Evolutionary conservation across 352 stramenopile species (phyloP).

Genomic region (Globisporangium canariense): DNA sequence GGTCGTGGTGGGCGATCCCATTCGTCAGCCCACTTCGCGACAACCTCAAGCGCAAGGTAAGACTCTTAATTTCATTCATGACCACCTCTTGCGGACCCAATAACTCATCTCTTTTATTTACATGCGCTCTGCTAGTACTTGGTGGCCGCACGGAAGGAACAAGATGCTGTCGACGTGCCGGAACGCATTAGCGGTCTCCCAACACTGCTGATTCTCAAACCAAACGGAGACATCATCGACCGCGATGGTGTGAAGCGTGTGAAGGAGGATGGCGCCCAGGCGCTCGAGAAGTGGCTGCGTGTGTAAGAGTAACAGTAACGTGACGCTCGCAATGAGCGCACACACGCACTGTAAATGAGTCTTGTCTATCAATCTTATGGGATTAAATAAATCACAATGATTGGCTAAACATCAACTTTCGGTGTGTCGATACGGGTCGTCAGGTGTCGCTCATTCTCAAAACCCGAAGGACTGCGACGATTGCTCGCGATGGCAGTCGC

Average conservation of each 20-base stretch:
- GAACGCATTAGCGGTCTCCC: conserved; percentile 65
- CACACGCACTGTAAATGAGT: no score
- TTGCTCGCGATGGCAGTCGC: not conserved
- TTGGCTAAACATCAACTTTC: not conserved
- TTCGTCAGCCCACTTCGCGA: conserved; percentile 59
- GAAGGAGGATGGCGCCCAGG: conserved; percentile 37
- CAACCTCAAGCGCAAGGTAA: conserved; percentile 62
- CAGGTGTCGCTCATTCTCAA: not conserved
- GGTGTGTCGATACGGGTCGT: not conserved
- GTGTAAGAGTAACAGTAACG: not conserved
- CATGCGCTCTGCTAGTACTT: conserved; percentile 28
- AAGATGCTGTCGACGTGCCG: conserved; percentile 44
- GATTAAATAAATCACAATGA: not conserved
- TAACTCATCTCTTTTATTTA: not conserved
- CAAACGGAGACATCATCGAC: conserved; percentile 61
- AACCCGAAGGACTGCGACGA: not conserved
- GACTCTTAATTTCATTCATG: not conserved
- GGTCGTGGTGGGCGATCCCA: conserved; percentile 67
- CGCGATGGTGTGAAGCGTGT: conserved; percentile 56
- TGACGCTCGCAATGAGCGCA: no score
- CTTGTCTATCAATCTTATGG: no score
- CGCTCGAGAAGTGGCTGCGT: conserved; percentile 35
- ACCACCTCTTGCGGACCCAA: not conserved
- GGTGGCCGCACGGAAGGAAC: conserved; percentile 65
- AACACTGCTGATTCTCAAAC: conserved; percentile 59